Evolutionary conservation across 192 early-diverging fungal species (phyloP).

Genomic region (Coemansia sp.): DNA sequence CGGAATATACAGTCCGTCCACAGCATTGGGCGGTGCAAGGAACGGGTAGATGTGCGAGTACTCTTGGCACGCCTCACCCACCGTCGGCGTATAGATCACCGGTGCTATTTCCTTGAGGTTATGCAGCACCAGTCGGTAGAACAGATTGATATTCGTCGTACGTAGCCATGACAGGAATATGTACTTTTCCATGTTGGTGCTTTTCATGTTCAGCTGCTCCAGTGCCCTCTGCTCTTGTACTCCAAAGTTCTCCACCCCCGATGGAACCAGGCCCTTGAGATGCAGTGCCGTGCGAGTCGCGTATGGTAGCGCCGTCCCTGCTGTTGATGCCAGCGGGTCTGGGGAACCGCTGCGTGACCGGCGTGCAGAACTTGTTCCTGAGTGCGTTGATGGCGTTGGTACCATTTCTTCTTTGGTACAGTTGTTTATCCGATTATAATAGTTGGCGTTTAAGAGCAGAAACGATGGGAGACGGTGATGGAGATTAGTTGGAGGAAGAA

Average conservation of each 20-base stretch:
- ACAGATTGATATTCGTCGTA: conserved; percentile 75
- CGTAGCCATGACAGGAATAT: conserved; percentile 78
- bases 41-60: conserved; percentile 87
- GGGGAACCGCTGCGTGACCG: conserved; percentile 41
- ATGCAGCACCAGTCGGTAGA: conserved; percentile 77
- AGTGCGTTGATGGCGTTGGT: conserved; percentile 12
- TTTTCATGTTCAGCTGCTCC: conserved; percentile 65
- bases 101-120: conserved; percentile 77
- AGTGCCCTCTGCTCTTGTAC: conserved; percentile 73
- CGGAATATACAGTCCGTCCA: conserved; percentile 85
- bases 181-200: conserved; percentile 76
- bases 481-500: not conserved
- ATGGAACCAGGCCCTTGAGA: conserved; percentile 71
- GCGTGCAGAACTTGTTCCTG: conserved; percentile 25
- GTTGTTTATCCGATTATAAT: not conserved
- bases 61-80: conserved; percentile 78
- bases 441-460: not conserved
- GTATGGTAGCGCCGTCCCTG: conserved; percentile 33
- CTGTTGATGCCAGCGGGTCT: conserved; percentile 32
- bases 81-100: conserved; percentile 79
- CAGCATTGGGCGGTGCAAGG: conserved; percentile 67
- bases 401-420: not conserved
- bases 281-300: conserved; percentile 57
- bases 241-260: conserved; percentile 68
- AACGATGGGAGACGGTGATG: not conserved